phyloP scores from a whole-genome alignment of 495 filamentous ascomycete genomes.

The Collariella sp. region DNA sequence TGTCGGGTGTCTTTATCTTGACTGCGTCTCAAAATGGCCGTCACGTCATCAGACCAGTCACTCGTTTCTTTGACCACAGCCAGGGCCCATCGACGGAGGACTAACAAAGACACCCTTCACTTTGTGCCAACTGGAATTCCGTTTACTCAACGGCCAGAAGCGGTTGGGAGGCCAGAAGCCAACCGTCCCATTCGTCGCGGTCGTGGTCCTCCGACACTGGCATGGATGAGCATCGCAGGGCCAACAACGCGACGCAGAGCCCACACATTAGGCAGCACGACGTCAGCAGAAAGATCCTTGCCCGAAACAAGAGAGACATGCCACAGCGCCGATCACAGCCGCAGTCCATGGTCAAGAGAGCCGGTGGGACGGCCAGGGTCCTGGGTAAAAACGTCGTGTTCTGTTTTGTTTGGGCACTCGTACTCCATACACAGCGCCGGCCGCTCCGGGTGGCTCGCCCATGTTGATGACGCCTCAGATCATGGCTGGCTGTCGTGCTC shows the following conservation, averaged over 20 bases:
- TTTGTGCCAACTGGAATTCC: background rate
- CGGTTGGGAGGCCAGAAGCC: too few relatives aligned
- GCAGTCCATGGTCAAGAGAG: background rate
- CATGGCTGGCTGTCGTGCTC: background rate
- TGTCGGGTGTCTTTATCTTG: background rate
- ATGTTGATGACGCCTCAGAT: background rate
- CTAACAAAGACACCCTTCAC: too few relatives aligned
- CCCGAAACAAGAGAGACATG: background rate
- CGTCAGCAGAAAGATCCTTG: background rate
- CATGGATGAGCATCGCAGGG: too few relatives aligned
- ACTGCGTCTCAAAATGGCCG: background rate
- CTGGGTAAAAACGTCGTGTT: background rate
- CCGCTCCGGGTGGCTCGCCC: background rate
- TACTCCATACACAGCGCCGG: background rate
- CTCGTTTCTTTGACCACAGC: background rate
- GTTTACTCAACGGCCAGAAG: too few relatives aligned
- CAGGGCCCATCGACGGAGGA: too few relatives aligned
- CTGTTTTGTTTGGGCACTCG: background rate
- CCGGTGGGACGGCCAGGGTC: background rate
- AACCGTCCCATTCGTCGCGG: background rate
- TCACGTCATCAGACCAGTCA: background rate
- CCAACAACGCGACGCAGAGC: background rate
- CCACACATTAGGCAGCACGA: background rate
- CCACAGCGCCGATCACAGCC: background rate
- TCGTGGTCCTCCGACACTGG: too few relatives aligned